These are phyloP conservation scores for Fusarium staphyleae DNA, from an alignment of 2,329 filamentous ascomycete genomes.

Conservation along the genomic window DNA sequence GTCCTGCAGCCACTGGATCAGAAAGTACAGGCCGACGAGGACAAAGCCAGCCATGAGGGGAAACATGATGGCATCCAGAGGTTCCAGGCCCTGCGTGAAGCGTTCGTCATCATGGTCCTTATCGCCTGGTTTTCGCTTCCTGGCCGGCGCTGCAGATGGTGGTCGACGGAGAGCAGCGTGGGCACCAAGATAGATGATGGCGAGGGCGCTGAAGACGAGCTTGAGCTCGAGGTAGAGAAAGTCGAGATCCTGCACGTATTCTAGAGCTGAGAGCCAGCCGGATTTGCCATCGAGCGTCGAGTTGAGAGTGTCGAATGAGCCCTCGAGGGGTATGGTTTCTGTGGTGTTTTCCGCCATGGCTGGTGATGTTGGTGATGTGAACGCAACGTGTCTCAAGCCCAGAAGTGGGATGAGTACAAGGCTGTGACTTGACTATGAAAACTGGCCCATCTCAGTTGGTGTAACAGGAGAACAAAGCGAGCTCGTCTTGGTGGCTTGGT, in stretches of 20 bases:
- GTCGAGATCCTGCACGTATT: conserved; percentile 47
- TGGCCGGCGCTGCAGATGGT: conserved; percentile 73
- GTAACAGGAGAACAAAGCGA: neutral
- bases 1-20: conserved; percentile 89
- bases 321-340: conserved; percentile 10
- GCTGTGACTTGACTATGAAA: neutral
- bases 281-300: conserved; percentile 39
- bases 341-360: conserved; percentile 40
- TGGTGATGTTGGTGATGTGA: conserved; percentile 3
- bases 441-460: conserved; percentile 1
- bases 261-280: conserved; percentile 38
- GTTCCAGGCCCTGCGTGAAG: conserved; percentile 58
- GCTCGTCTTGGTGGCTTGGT: too few relatives aligned
- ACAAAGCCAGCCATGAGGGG: conserved; percentile 78
- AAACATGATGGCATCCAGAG: conserved; percentile 83
- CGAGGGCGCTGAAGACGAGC: conserved; percentile 70
- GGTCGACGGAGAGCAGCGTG: conserved; percentile 87
- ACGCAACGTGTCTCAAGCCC: conserved; percentile 36
- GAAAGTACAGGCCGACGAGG: conserved; percentile 80
- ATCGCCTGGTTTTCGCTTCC: conserved; percentile 53
- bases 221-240: conserved; percentile 56
- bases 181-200: conserved; percentile 83
- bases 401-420: neutral
- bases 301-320: conserved; percentile 43
- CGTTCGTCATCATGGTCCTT: conserved; percentile 60